Evolutionary conservation across 768 basidiomycete species (phyloP).

Genomic region (Pulveroboletus sp.): DNA sequence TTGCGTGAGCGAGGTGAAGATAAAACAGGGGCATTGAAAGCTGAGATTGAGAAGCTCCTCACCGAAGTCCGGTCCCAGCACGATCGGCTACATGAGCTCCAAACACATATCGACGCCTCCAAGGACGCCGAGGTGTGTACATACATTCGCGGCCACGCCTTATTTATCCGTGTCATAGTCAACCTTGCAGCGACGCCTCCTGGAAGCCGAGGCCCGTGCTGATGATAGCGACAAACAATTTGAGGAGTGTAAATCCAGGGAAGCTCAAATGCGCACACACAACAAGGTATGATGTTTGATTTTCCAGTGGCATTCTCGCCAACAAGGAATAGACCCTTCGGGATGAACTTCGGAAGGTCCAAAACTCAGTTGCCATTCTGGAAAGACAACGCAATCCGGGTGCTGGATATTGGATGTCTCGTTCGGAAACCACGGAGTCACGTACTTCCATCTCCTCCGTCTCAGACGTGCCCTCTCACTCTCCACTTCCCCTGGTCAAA

Average conservation of each 20-base stretch:
- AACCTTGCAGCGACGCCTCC: conserved; percentile 41
- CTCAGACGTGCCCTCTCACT: conserved; percentile 37
- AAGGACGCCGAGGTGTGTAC: conserved; percentile 61
- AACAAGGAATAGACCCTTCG: conserved; percentile 65
- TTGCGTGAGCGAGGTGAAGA: conserved; percentile 60
- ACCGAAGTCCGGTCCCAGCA: conserved; percentile 48
- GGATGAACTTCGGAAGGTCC: conserved; percentile 94
- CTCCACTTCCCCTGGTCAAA: conserved; percentile 32
- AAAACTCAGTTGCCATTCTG: conserved; percentile 85
- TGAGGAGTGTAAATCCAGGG: conserved; percentile 70
- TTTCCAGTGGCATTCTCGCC: conserved; percentile 2
- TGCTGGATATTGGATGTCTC: conserved; percentile 84
- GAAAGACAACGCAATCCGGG: conserved; percentile 93
- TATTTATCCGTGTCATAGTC: conserved; percentile 34
- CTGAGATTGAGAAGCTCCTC: conserved; percentile 52
- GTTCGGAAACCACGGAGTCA: conserved; percentile 33
- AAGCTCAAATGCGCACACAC: conserved; percentile 64
- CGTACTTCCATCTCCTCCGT: conserved; percentile 41
- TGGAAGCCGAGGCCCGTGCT: conserved; percentile 49
- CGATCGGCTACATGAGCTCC: conserved; percentile 54
- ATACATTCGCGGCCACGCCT: not conserved
- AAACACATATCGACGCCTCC: conserved; percentile 44
- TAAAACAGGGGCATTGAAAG: conserved; percentile 46
- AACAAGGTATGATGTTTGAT: conserved; percentile 64
- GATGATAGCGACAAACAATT: conserved; percentile 59